Base-by-base conservation (phyloP, 345 rosid species). In the Boechera divaricarpa region DNA sequence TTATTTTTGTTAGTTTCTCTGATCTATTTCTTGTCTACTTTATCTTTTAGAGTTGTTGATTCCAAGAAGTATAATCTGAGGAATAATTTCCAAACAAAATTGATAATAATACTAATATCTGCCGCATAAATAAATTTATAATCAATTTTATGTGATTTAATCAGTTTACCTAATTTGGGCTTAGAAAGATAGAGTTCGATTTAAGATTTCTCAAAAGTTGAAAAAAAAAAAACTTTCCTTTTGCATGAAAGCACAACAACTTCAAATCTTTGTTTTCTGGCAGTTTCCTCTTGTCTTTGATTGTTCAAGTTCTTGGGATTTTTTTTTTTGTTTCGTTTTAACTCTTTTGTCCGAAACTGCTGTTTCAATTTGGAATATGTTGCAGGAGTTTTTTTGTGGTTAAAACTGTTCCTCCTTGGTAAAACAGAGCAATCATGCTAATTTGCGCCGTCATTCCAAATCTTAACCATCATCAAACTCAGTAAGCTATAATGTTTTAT, bases 221-320 rank as follows among this genome's bases (percentile, higher is more conserved):
- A 60, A 21, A 21, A 21, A 21, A 21, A 21, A 62, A 65, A 66
- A 48, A 58, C 69, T 67, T 72, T 59, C 26, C 31, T 70, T 49
- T 77, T 56, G 48, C 63, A 49, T 66, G 81, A 41, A 67, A 78
- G 49, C 57, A 67, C 74, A 78, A 78, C 81, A 51, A 78, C 81
- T 72, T 49, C 21, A 78, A 72, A 72, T 67, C 77, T 78, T 33
- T 52, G 41, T 52, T 72, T 42, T 52, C 72, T 69, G 77, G 72
- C 67, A 56, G 73, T 42, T 72, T 72, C 41, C 10, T 64, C 55
- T 64, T 65, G 76, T 70, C 70, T 63, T 38, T 70, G 53, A 45
- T 63, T 63, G 58, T 36, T 38, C 39, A 7, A 39, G 41, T 51
- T 70, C 18, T 39, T 51, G 4, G 15, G 11, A 29, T 26, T n/a